Conservation (phyloP, 164 flowering plant genomes). For the Malania oleifera region DNA sequence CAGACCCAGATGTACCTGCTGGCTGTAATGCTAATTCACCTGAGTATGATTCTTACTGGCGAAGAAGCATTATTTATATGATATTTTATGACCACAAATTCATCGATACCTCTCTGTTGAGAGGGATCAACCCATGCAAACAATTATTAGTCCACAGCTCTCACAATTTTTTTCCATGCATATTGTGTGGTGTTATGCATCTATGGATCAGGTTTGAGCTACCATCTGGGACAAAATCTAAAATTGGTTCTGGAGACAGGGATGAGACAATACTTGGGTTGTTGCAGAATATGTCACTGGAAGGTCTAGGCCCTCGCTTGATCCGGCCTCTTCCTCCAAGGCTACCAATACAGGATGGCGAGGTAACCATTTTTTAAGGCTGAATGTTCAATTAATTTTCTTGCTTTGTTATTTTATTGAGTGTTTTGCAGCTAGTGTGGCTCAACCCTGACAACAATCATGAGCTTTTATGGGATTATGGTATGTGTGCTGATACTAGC, state of each 20-base stretch:
- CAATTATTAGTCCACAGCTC: no score
- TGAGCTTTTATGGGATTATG: conserved; percentile 91
- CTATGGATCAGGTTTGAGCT: conserved; percentile 61
- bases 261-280: conserved; percentile 59
- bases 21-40: conserved; percentile 65
- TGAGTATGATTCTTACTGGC: conserved; percentile 54
- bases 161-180: not conserved
- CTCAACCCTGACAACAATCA: conserved; percentile 83
- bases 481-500: conserved; percentile 98
- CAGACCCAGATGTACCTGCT: conserved; percentile 82
- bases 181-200: conserved; percentile 1
- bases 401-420: not conserved
- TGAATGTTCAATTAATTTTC: not conserved
- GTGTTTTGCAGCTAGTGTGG: conserved; percentile 71
- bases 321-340: conserved; percentile 85
- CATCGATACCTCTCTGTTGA: no score
- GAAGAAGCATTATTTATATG: not conserved
- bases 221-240: conserved; percentile 56
- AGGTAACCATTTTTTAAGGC: conserved; percentile 34
- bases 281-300: conserved; percentile 47
- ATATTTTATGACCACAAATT: no score
- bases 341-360: conserved; percentile 75
- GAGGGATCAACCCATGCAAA: no score
- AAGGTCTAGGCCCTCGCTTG: conserved; percentile 82
- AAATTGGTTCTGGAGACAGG: conserved; percentile 79